Percentiles rank a stretch among this genome's conserved stretches.
phyloP scores from a whole-genome alignment of 2,329 filamentous ascomycete species.

The Dichotomopilus funicola region DNA sequence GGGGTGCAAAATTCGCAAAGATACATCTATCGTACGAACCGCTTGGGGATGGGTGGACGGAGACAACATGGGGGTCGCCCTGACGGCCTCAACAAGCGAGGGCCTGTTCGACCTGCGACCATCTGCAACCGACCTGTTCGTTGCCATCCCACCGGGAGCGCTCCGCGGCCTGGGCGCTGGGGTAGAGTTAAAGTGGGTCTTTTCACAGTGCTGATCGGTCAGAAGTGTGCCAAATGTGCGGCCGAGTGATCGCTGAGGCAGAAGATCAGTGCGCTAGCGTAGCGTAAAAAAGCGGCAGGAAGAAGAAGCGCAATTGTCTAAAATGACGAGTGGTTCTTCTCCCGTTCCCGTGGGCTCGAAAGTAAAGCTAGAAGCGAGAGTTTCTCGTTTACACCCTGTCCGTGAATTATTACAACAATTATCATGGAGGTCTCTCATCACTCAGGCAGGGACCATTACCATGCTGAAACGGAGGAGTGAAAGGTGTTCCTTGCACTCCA shows the following conservation, averaged over 20 bases:
- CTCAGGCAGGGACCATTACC: not conserved
- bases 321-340: slow-evolving; percentile 5
- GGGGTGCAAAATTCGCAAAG: too few relatives aligned
- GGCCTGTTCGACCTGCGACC: too few relatives aligned
- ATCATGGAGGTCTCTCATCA: too few relatives aligned
- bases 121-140: too few relatives aligned
- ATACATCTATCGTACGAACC: too few relatives aligned
- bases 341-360: too few relatives aligned
- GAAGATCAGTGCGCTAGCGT: slow-evolving; percentile 10
- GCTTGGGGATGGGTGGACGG: too few relatives aligned
- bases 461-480: not conserved
- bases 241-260: slow-evolving; percentile 2
- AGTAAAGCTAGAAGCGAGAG: too few relatives aligned
- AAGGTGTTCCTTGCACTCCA: not conserved
- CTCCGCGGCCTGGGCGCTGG: slow-evolving; percentile 10
- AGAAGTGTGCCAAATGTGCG: not conserved
- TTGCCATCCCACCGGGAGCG: slow-evolving; percentile 16
- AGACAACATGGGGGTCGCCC: too few relatives aligned
- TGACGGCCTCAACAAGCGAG: too few relatives aligned
- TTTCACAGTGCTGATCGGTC: slow-evolving; percentile 6
- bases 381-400: too few relatives aligned
- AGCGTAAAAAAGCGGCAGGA: not conserved
- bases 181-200: slow-evolving; percentile 4
- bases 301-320: not conserved
- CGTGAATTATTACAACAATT: too few relatives aligned